phyloP scores from a whole-genome alignment of 257 asterid genomes.

The Eustoma russellianum region DNA sequence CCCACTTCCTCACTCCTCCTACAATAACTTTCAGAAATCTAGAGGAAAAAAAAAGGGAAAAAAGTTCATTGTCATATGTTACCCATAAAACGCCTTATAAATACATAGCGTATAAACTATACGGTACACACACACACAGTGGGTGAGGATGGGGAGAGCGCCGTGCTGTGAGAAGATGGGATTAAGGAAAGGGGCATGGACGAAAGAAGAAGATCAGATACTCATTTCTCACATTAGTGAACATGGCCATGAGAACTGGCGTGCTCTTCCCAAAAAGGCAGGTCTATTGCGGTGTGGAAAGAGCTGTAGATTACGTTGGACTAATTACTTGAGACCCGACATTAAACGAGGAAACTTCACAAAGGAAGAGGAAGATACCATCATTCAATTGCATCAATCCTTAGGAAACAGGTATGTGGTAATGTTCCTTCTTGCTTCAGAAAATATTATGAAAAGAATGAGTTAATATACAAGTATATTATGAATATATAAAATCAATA shows the following conservation, averaged over 20 bases:
- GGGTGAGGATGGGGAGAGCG: constrained; percentile 19
- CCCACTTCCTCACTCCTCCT: no score
- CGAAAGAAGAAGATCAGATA: constrained; percentile 24
- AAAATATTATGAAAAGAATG: background rate
- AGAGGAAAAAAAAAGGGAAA: no score
- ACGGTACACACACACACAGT: no score
- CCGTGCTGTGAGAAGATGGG: constrained; percentile 32
- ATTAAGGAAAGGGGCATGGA: constrained; percentile 36
- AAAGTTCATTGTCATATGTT: no score
- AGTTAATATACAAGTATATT: background rate
- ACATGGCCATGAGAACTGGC: constrained; percentile 30
- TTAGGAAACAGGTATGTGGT: constrained; percentile 22
- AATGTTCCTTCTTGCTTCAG: background rate
- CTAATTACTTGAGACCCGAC: constrained; percentile 53
- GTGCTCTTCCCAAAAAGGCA: constrained; percentile 30
- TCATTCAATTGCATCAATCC: constrained; percentile 31
- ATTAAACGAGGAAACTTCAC: constrained; percentile 53
- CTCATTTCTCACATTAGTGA: constrained; percentile 19
- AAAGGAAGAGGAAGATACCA: constrained; percentile 41
- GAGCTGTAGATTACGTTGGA: constrained; percentile 72
- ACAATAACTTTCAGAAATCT: no score
- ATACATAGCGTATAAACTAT: no score
- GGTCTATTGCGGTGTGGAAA: constrained; percentile 51
- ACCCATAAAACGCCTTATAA: no score
- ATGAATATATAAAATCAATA: no score